Percentiles rank a stretch among this genome's conserved stretches.
Conservation (phyloP, 768 basidiomycete genomes). For the Pisolithus orientalis region DNA sequence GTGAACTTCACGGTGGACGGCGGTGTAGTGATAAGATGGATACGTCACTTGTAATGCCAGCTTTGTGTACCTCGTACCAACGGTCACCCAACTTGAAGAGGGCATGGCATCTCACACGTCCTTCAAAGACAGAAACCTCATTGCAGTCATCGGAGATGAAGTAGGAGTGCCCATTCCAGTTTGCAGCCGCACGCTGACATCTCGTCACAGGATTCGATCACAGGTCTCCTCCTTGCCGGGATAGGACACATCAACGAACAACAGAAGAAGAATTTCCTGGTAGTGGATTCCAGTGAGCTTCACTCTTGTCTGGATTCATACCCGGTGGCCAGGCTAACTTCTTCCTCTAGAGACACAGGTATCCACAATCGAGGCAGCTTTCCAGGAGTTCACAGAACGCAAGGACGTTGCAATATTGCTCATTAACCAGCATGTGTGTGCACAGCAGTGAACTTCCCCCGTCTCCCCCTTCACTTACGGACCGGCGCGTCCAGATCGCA, state of each 20-base stretch:
- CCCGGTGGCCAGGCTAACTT: conserved; percentile 6
- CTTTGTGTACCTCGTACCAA: background rate
- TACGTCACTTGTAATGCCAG: background rate
- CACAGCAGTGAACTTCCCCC: background rate
- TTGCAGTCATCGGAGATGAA: conserved; percentile 98
- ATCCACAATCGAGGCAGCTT: conserved; percentile 83
- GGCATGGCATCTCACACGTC: conserved; percentile 47
- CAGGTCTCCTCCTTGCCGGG: conserved; percentile 91
- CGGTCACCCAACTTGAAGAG: background rate
- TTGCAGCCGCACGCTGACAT: conserved; percentile 6
- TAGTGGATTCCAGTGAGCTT: conserved; percentile 87
- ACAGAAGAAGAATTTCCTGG: conserved; percentile 96
- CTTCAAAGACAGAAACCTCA: conserved; percentile 76
- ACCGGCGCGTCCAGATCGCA: conserved; percentile 59
- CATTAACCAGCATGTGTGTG: conserved; percentile 94
- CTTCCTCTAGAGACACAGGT: conserved; percentile 73
- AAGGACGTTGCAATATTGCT: conserved; percentile 94
- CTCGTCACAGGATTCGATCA: conserved; percentile 80
- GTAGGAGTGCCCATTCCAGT: conserved; percentile 34
- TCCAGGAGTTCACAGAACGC: conserved; percentile 91
- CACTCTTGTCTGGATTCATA: background rate
- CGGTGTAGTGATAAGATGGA: background rate
- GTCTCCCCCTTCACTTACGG: conserved; percentile 3
- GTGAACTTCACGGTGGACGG: background rate
- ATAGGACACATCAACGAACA: conserved; percentile 86